phyloP scores from a whole-genome alignment of 2,329 filamentous ascomycete genomes.

The Ophiocordyceps camponoti-rufipedis region DNA sequence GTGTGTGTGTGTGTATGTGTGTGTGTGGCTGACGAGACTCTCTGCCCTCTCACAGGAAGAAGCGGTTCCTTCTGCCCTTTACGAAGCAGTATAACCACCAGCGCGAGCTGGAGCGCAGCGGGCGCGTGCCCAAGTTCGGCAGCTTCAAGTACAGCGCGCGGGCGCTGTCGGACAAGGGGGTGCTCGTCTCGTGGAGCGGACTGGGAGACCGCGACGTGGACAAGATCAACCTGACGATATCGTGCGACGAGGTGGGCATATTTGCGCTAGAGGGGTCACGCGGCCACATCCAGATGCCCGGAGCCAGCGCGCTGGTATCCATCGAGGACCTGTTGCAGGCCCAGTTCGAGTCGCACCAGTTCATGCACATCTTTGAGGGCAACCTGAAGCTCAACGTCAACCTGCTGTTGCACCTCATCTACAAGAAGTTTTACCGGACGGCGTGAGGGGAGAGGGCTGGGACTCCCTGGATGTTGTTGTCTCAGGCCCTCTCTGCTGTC shows the following conservation, averaged over 20 bases:
- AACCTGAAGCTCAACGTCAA: constrained; percentile 86
- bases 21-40: background rate
- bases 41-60: constrained; percentile 38
- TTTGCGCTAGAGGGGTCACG: constrained; percentile 85
- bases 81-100: constrained; percentile 99
- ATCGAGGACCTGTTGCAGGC: constrained; percentile 90
- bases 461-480: background rate
- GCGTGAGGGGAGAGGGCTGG: constrained; percentile 22
- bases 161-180: constrained; percentile 78
- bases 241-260: constrained; percentile 80
- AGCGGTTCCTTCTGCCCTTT: constrained; percentile 85
- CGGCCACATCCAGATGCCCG: constrained; percentile 89
- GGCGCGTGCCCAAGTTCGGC: constrained; percentile 91
- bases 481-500: background rate
- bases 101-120: constrained; percentile 79
- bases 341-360: constrained; percentile 93
- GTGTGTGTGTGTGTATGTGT: background rate
- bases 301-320: constrained; percentile 71
- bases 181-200: constrained; percentile 79
- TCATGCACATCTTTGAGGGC: constrained; percentile 85
- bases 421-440: constrained; percentile 92
- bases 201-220: constrained; percentile 73
- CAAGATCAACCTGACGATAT: constrained; percentile 85
- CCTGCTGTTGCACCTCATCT: constrained; percentile 84
- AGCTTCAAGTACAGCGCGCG: constrained; percentile 94